Base-by-base conservation (phyloP, 768 basidiomycete genomes). In the Pleurotus eryngii region DNA sequence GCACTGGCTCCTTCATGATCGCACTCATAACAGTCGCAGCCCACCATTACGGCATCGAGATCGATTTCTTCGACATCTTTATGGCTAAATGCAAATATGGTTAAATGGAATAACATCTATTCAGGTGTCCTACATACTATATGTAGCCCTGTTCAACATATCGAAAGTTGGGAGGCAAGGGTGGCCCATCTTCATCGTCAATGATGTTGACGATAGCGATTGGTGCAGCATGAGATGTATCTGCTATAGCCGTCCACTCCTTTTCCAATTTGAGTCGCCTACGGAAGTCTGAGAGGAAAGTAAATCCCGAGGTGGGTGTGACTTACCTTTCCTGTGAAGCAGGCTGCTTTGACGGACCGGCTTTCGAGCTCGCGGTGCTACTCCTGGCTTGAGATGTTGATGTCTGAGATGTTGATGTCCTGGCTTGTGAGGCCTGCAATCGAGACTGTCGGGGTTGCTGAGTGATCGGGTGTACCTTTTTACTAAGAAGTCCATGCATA, bases 111-210 rank as follows among this genome's bases (percentile, higher is more conserved):
- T 22, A 6, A 17, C 9, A 53, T 24, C 17, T 24, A 46, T 48
- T 56, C 18, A 49, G 22, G 8, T 5, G n/a, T 39, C 53, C 47
- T 17, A 70, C 83, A 47, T 62, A 80, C 81, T 77, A 80, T 11
- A 68, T 55, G 51, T 86, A 87, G 8, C 73, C 71, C 38, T 67
- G 69, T 63, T 88, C 86, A 11, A 84, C 59, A 63, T 86, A 88
- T 55, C 57, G 55, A 53, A 88, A 87, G 14, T 64, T 63, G 0
- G 68, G 59, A 4, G 72, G 64, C n/a, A 81, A 62, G 3, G 61
- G 67, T 0, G 84, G 85, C 3, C 79, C 62, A 9, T 75, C 70
- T 38, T 81, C 76, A 20, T 72, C 72, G 50, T 81, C 79, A 4
- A 76, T 65, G 2, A 74, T 69, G 48, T 80, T 80, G 11, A 65